Evolutionary conservation across 208 protist genomes (phyloP), one percentile per base, ranked within the genome.

Genomic region (Angomonas deanei): DNA sequence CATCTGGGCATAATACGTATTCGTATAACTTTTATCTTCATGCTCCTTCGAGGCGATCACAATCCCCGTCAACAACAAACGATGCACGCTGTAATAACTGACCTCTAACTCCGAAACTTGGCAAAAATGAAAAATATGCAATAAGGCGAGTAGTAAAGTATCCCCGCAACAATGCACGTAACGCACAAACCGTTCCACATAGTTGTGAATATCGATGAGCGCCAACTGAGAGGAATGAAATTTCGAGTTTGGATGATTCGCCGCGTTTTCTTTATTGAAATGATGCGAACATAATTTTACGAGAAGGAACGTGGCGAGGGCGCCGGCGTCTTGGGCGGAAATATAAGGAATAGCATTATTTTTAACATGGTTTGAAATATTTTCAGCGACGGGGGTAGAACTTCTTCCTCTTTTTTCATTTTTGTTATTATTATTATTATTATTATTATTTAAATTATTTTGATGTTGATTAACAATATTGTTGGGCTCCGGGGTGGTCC

Each of bases 11-110:
- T 97, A 98, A 76, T 96, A 97, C 54, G 74, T 67, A 66, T 98
- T 98, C 53, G 72, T 95, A 53, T 91, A 98, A 68, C 93, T 97
- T 28, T 74, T 46, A 61, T 98, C 96, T 59, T 98, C 96, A 24
- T 91, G 92, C 59, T 96, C 77, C 87, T 98, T 98, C 19, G 82
- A 80, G 8, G 92, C 90, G 17, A 97, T 57, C 61, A 98, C 68
- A n/a, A 86, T 70, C 52, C 84, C 82, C 4, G 88, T 96, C 48
- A 98, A 86, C 26, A 97, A 61, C 13, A 98, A 76, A 0, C 96
- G 91, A 59, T 98, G 94, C 8, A 95, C 86, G 66, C 95, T 97
- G 72, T 92, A 91, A 19, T 91, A 76, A 23, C 78, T 97, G 48
- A 98, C 78, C 15, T 87, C 74, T 58, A 95, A 80, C 2, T 72